Evolutionary conservation across 176 grass and related monocot species (phyloP), one percentile per base, ranked within the genome.

Genomic region (Guadua angustifolia): DNA sequence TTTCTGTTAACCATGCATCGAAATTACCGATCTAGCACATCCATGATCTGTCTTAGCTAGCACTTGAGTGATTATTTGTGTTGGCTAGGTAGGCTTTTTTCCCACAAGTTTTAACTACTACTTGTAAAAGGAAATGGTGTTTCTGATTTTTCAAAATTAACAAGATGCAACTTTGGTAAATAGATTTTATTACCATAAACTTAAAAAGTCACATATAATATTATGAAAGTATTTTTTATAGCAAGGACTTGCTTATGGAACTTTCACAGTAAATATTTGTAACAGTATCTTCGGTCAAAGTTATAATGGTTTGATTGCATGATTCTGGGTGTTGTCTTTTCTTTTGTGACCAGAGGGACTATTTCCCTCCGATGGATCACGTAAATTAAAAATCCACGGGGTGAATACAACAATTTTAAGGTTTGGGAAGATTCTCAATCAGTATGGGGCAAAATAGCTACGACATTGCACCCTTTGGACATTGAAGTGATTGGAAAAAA

Each of bases 401-500:
- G 69, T 56, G 59, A 35, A 46, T 57, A 42, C 55, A 72, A 65
- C 21, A 50, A 69, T 32, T 24, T 7, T 39, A 32, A 72, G 19
- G 1, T 7, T 25, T 13, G 36, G 13, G 35, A 77, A 82, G 85
- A 85, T 86, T 86, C 78, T 77, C 38, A 0, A 35, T 73, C 18
- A 10, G 82, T 13, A 89, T 86, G 83, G 83, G 58, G 44, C 19
- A 75, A 89, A 64, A 71, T 58, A 47, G 39, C 5, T 46, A 26
- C 73, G 74, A 64, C 83, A 78, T 82, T 55, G 65, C 72, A 77
- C 46, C 64, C 79, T 90, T 86, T 82, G 83, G 66, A 61, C 78
- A 62, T 71, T 72, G 79, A 82, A 75, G 88, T 86, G 88, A 87
- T 79, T 42, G 74, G 80, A 74, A 47, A 51, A 74, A 47, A n/a